Percentiles rank a stretch among this genome's conserved stretches.
Conservation (phyloP, 2,329 filamentous ascomycete species). For the Monilinia fructigena region DNA sequence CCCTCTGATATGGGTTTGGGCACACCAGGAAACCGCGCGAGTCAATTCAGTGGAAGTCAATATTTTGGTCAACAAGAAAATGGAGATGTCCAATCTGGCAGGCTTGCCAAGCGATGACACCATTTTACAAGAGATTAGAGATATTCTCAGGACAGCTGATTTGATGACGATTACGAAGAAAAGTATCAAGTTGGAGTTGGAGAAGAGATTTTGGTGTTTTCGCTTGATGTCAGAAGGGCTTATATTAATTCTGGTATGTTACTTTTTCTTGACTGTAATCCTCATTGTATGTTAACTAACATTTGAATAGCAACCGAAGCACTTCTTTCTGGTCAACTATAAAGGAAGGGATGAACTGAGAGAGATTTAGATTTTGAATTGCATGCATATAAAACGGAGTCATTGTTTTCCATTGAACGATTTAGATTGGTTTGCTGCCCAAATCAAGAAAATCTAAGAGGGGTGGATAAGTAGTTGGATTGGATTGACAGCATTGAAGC, state of each 20-base stretch:
- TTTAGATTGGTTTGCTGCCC: not conserved
- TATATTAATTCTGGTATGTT: constrained; percentile 89
- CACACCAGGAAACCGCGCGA: constrained; percentile 41
- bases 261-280: not conserved
- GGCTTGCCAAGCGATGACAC: constrained; percentile 85
- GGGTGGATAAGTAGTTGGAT: constrained; percentile 1
- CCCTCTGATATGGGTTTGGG: constrained; percentile 57
- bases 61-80: constrained; percentile 63
- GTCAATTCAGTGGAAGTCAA: constrained; percentile 44
- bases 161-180: constrained; percentile 99
- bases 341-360: not conserved
- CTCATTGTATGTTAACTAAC: constrained; percentile 12
- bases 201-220: constrained; percentile 85
- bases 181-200: constrained; percentile 90
- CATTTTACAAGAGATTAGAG: constrained; percentile 87
- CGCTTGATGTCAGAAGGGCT: constrained; percentile 80
- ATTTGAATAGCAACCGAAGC: constrained; percentile 66
- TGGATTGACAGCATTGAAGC: constrained; percentile 13
- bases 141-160: constrained; percentile 87
- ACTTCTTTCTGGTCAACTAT: constrained; percentile 73
- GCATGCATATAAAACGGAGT: constrained; percentile 21
- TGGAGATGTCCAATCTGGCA: constrained; percentile 70
- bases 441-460: not conserved
- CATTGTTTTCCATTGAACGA: not conserved
- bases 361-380: constrained; percentile 4